Conservation (phyloP, 805 yeast genomes). For the Hanseniaspora singularis region DNA sequence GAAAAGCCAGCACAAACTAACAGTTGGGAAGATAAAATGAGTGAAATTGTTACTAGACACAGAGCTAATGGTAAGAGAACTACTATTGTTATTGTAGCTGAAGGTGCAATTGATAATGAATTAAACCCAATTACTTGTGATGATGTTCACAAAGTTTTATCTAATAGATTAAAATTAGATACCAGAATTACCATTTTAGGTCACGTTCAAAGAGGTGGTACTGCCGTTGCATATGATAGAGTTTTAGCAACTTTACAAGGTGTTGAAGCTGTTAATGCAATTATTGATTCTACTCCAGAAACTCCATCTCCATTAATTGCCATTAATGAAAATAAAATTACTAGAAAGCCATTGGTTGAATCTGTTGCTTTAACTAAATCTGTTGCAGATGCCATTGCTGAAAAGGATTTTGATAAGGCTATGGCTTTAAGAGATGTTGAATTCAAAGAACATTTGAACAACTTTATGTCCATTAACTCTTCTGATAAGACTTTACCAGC, state of each 20-base stretch:
- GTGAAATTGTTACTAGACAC: conserved; percentile 62
- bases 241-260: conserved; percentile 89
- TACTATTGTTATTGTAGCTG: conserved; percentile 93
- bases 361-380: conserved; percentile 76
- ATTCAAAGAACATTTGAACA: conserved; percentile 65
- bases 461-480: conserved; percentile 57
- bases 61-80: conserved; percentile 82
- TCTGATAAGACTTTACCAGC: conserved; percentile 56
- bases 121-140: conserved; percentile 70
- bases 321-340: conserved; percentile 73
- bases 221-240: conserved; percentile 92
- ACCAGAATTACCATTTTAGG: conserved; percentile 92
- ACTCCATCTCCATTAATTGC: conserved; percentile 95
- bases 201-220: conserved; percentile 97
- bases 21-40: conserved; percentile 73
- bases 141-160: conserved; percentile 70
- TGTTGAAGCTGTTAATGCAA: conserved; percentile 92
- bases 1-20: conserved; percentile 73
- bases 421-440: conserved; percentile 79
- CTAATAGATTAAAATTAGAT: conserved; percentile 68
- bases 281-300: conserved; percentile 72
- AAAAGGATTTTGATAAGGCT: conserved; percentile 73
- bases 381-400: conserved; percentile 80
- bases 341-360: conserved; percentile 74
- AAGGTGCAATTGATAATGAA: conserved; percentile 84